Evolutionary conservation across 345 rosid species (phyloP).

Genomic region (Aegle marmelos): DNA sequence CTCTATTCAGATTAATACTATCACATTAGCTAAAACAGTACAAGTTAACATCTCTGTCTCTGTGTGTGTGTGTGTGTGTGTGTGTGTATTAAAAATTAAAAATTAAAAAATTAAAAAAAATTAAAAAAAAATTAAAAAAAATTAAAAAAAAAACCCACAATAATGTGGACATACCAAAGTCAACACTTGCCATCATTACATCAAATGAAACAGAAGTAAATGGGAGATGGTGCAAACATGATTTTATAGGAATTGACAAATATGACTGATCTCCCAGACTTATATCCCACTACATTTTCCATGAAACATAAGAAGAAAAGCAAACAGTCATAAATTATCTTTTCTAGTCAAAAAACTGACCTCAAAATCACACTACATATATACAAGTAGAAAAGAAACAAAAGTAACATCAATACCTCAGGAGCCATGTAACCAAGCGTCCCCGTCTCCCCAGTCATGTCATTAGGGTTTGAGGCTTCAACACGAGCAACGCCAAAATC

Average conservation of each 20-base stretch:
- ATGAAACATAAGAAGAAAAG: not conserved
- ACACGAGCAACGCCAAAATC: conserved; percentile 99
- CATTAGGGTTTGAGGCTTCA: conserved; percentile 98
- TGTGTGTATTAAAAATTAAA: no score
- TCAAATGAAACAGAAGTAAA: not conserved
- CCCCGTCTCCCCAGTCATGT: conserved; percentile 99
- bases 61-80: no score
- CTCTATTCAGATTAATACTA: not conserved
- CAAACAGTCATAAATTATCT: not conserved
- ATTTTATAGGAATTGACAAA: not conserved
- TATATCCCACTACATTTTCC: not conserved
- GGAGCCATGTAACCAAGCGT: conserved; percentile 99
- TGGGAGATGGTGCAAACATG: not conserved
- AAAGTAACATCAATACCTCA: conserved; percentile 55
- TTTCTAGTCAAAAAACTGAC: not conserved
- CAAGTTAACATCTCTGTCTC: not conserved
- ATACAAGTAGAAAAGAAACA: not conserved
- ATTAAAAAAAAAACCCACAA: not conserved
- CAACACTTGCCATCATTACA: conserved; percentile 3
- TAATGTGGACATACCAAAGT: not conserved
- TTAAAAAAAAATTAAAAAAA: no score
- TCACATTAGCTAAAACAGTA: not conserved
- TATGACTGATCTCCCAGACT: not conserved
- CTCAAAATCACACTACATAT: not conserved
- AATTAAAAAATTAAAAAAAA: not conserved